These are phyloP conservation scores for Jatropha curcas DNA, from an alignment of 345 rosid species.

Conservation along the genomic window DNA sequence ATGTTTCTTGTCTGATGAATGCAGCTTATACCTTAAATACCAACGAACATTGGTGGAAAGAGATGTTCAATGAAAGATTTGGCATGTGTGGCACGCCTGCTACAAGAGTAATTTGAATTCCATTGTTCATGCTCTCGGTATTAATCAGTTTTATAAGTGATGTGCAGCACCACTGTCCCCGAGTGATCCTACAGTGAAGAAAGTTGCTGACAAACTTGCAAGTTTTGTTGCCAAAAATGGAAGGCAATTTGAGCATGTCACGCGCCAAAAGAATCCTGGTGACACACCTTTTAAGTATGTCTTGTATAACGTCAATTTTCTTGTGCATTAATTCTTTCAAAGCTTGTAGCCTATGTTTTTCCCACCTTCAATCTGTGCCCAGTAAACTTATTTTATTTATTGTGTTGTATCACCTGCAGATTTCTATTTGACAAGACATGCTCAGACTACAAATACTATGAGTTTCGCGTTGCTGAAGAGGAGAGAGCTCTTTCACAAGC, in stretches of 20 bases:
- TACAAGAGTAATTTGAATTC: constrained; percentile 97
- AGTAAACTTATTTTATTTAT: neutral
- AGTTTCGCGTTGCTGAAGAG: constrained; percentile 76
- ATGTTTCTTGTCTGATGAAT: constrained; percentile 83
- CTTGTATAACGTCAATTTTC: neutral
- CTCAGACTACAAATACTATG: constrained; percentile 83
- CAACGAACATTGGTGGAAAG: constrained; percentile 90
- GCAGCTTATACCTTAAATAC: constrained; percentile 91
- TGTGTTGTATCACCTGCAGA: constrained; percentile 41
- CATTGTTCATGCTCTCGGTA: constrained; percentile 96
- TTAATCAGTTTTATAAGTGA: constrained; percentile 99
- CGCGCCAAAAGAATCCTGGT: constrained; percentile 97
- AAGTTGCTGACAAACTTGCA: constrained; percentile 94
- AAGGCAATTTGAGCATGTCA: constrained; percentile 83
- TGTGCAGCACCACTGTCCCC: constrained; percentile 96
- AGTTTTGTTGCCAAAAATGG: constrained; percentile 98
- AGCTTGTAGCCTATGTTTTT: constrained; percentile 12
- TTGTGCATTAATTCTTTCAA: constrained; percentile 2
- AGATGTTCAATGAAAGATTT: constrained; percentile 87
- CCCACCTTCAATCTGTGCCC: neutral
- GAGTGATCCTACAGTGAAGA: constrained; percentile 91
- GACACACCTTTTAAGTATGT: constrained; percentile 91
- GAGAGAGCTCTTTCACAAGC: constrained; percentile 56
- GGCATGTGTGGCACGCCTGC: constrained; percentile 91
- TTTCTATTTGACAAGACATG: constrained; percentile 84